Percentiles rank a stretch among this genome's conserved stretches.
phyloP scores from a whole-genome alignment of 2,329 filamentous ascomycete genomes.

The Magnaporthiopsis poae region DNA sequence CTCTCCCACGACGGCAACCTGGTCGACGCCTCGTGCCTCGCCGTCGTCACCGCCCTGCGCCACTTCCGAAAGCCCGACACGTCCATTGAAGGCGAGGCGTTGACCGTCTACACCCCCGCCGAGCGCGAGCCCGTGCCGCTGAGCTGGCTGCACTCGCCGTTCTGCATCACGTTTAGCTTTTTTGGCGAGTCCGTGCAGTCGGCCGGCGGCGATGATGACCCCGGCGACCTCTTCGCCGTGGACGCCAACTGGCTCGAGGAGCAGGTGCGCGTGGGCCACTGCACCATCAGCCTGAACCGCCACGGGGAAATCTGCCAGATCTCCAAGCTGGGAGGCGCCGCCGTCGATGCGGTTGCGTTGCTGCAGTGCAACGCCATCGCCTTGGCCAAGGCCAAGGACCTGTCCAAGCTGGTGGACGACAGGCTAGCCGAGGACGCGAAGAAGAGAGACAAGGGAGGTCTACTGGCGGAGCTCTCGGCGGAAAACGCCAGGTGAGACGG shows the following conservation, averaged over 20 bases:
- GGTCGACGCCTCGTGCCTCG: conserved; percentile 75
- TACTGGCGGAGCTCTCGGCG: conserved; percentile 67
- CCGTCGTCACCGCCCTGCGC: conserved; percentile 75
- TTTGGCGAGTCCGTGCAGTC: conserved; percentile 38
- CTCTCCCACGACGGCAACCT: conserved; percentile 85
- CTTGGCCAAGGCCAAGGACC: conserved; percentile 67
- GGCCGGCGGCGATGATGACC: conserved; percentile 28
- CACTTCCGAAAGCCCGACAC: conserved; percentile 90
- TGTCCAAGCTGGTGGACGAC: conserved; percentile 63
- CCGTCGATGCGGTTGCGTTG: conserved; percentile 69
- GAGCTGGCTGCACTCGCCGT: conserved; percentile 82
- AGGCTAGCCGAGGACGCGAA: conserved; percentile 70
- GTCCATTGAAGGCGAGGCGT: conserved; percentile 69
- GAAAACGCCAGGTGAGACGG: conserved; percentile 66
- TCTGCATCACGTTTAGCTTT: conserved; percentile 83
- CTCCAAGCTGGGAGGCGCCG: conserved; percentile 75
- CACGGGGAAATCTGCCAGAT: conserved; percentile 87
- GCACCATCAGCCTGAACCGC: conserved; percentile 77
- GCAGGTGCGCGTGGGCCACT: conserved; percentile 61
- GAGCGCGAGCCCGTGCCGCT: conserved; percentile 86
- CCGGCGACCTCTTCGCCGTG: conserved; percentile 60
- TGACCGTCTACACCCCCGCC: conserved; percentile 73
- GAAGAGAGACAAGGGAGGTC: conserved; percentile 65
- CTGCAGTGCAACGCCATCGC: conserved; percentile 68
- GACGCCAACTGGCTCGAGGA: conserved; percentile 68